Evolutionary conservation across 2,329 filamentous ascomycete genomes (phyloP), one percentile per base, ranked within the genome.

Genomic region (Harringtonia aguacate): DNA sequence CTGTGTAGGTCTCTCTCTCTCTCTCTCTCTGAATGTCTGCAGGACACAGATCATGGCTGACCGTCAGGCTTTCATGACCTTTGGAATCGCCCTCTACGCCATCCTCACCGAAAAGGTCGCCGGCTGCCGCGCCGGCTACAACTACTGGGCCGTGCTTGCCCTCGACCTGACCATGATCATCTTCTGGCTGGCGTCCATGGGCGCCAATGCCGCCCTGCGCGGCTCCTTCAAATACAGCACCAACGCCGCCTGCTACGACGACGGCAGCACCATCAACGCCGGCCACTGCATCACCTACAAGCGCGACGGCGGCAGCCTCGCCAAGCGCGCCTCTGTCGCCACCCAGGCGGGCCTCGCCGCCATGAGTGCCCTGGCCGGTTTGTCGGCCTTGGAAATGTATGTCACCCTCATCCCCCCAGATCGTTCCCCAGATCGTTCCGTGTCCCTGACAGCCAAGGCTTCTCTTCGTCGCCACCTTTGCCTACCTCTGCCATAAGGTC

Each of bases 401-500:
- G 12, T 49, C 52, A 3, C 50, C 57, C 29, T 48, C 15, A 5
- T 33, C 8, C n/a, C 10, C 18, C 9, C 17, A 8, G 4, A 13
- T 4, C 18, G n/a, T n/a, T n/a, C n/a, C n/a, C n/a, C n/a, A n/a
- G n/a, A n/a, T n/a, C n/a, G n/a, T n/a, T n/a, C n/a, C n/a, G n/a
- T 5, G 3, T 10, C 20, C 8, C 40, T 41, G 21, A 31, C 31
- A 18, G 2, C 7, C 2, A 24, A 50, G 46, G 48, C 43, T 53
- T 12, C 39, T 58, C 9, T 69, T 70, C 43, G 58, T 67, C 9
- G 65, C 63, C 3, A 64, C 67, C 0, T 68, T 67, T 44, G 64
- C 64, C 18, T 68, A 68, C 48, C 55, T 70, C 4, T 51, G 56
- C n/a, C 55, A 57, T 44, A 52, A 54, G 27, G 52, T 56, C 45